Evolutionary conservation across 2,329 filamentous ascomycete species (phyloP), one percentile per base, ranked within the genome.

Genomic region (Helotiales sp.): DNA sequence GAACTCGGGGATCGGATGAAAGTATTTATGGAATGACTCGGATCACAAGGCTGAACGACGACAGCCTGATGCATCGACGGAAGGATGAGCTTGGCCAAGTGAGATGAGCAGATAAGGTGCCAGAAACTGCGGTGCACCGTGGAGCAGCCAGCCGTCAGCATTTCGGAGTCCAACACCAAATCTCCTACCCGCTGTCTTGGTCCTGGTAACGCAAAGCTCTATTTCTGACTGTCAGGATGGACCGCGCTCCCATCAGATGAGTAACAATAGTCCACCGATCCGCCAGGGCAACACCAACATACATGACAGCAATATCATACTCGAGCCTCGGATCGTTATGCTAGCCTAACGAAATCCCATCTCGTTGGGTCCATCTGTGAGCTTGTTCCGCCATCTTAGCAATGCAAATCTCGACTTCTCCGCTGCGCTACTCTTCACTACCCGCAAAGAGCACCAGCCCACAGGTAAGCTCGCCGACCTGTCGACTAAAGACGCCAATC

Each of bases 401-500:
- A 5, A 38, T 38, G 34, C 5, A 38, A 8, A 38, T 38, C 8
- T 9, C 8, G 34, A 5, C 34, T n/a, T 7, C 15, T 13, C 15
- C 34, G n/a, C 6, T 13, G 15, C 7, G 19, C 38, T 42, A 17
- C 38, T 8, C n/a, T 9, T 8, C 36, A 10, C 36, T 22, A 40
- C 17, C 36, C 22, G 40, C 40, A 44, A 44, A 44, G 7, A 24
- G 22, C 22, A 44, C 10, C 40, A 44, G 22, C 8, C 9, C 22
- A 44, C 40, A 44, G 22, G 40, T 34, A 38, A 57, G 55, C 38
- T 52, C 48, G 49, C 9, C 34, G 54, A 57, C 46, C 54, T 48
- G 46, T 29, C 19, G 25, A 51, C 34, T 52, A 54, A 58, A 10
- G 49, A 52, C 55, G 55, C 55, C 31, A 53, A 53, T 53, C 55